These are phyloP conservation scores for Alectoria sarmentosa DNA, from an alignment of 495 filamentous ascomycete species.

Conservation along the genomic window DNA sequence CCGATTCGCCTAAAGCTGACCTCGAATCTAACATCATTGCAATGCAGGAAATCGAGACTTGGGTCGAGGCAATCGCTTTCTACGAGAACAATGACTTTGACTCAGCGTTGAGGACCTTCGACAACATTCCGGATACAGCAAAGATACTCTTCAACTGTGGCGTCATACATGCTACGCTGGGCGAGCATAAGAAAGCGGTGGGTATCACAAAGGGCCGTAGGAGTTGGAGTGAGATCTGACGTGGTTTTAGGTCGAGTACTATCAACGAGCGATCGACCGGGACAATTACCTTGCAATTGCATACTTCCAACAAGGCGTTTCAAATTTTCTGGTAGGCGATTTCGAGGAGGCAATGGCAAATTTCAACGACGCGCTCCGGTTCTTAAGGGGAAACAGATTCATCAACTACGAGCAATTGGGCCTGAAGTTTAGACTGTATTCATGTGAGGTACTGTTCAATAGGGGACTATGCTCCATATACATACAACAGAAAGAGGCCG, in stretches of 20 bases:
- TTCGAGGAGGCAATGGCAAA: constrained; percentile 97
- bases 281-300: constrained; percentile 96
- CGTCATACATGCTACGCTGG: constrained; percentile 96
- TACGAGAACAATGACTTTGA: constrained; percentile 98
- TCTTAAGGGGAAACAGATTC: constrained; percentile 89
- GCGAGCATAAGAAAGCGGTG: constrained; percentile 92
- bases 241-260: constrained; percentile 72
- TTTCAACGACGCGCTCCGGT: constrained; percentile 96
- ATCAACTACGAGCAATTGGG: constrained; percentile 99
- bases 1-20: background rate
- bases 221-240: constrained; percentile 12
- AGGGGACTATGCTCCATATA: constrained; percentile 97
- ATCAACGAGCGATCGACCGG: constrained; percentile 79
- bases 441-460: constrained; percentile 98
- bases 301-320: constrained; percentile 98
- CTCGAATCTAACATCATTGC: constrained; percentile 8
- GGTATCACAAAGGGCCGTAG: constrained; percentile 30
- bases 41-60: constrained; percentile 92
- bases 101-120: constrained; percentile 72
- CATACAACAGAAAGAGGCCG: constrained; percentile 79
- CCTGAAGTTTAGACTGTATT: constrained; percentile 91
- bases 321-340: constrained; percentile 94
- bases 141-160: constrained; percentile 99
- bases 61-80: constrained; percentile 83
- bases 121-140: constrained; percentile 85